Evolutionary conservation across 192 early-diverging fungal genomes (phyloP).

Genomic region (Globomyces pollinis-pini): DNA sequence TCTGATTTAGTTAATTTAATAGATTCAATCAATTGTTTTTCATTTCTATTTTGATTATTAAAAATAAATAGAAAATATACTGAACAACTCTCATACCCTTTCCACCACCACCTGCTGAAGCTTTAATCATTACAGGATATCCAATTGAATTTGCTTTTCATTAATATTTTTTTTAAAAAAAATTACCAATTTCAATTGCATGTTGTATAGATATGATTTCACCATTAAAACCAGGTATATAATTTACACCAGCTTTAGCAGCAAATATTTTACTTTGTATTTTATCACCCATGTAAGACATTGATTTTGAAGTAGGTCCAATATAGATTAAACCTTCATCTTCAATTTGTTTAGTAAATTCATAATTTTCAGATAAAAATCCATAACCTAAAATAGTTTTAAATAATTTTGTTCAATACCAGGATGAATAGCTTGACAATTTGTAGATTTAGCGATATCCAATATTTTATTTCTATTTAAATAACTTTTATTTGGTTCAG

Average conservation of each 20-base stretch:
- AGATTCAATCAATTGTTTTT: constrained; percentile 70
- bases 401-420: too few species aligned
- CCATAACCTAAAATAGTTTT: constrained; percentile 56
- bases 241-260: constrained; percentile 75
- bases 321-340: constrained; percentile 76
- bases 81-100: constrained; percentile 99
- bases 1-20: constrained; percentile 74
- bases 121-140: constrained; percentile 99
- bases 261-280: constrained; percentile 96
- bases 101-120: constrained; percentile 93
- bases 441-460: constrained; percentile 62
- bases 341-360: constrained; percentile 73
- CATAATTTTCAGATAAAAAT: constrained; percentile 85
- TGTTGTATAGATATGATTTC: constrained; percentile 66
- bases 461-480: constrained; percentile 74
- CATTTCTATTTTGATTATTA: constrained; percentile 84
- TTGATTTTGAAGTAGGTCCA: constrained; percentile 86
- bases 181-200: constrained; percentile 71
- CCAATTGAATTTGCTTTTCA: constrained; percentile 85
- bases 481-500: constrained; percentile 73
- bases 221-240: constrained; percentile 85
- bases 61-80: too few species aligned
- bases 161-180: too few species aligned
- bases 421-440: constrained; percentile 89
- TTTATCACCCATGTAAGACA: constrained; percentile 96